Evolutionary conservation across 352 stramenopile genomes (phyloP).

Genomic region (Globisporangium ultimum): DNA sequence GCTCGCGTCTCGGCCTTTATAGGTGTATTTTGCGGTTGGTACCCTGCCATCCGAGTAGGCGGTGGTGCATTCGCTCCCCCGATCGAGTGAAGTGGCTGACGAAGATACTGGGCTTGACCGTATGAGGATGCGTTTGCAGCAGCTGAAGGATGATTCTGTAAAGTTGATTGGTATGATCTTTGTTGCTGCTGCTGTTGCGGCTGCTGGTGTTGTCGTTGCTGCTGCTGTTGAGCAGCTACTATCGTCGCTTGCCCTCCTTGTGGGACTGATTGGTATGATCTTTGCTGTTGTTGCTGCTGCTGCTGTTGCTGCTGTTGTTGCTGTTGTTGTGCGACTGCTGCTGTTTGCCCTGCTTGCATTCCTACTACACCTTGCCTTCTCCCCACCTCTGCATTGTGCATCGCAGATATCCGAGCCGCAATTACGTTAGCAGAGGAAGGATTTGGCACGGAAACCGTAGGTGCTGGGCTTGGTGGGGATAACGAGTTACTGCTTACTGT

Average conservation of each 20-base stretch:
- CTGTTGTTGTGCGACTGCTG: conserved; percentile 7
- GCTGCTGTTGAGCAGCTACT: conserved; percentile 10
- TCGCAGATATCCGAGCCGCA: conserved; percentile 23
- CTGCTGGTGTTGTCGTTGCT: conserved; percentile 10
- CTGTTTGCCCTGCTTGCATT: conserved; percentile 3
- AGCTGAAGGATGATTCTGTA: conserved; percentile 4
- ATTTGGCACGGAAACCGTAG: neutral
- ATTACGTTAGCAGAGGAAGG: conserved; percentile 15
- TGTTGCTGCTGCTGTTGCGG: conserved; percentile 16
- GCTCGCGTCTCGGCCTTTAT: conserved; percentile 21
- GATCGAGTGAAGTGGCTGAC: conserved; percentile 21
- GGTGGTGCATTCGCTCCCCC: conserved; percentile 36
- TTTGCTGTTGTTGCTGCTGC: conserved; percentile 10
- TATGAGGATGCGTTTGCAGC: conserved; percentile 9
- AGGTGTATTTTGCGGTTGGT: conserved; percentile 9
- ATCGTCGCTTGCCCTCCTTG: conserved; percentile 9
- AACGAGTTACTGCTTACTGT: neutral
- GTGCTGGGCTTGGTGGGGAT: neutral
- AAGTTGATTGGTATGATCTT: conserved; percentile 10
- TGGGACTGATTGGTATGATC: too few species aligned
- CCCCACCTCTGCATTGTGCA: conserved; percentile 29
- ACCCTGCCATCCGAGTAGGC: conserved; percentile 32
- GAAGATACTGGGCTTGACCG: conserved; percentile 10
- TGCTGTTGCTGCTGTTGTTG: too few species aligned
- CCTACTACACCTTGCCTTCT: conserved; percentile 18